These are phyloP conservation scores for Pascua guehoae DNA, from an alignment of 1,284 basidiomycete genomes.

Conservation along the genomic window DNA sequence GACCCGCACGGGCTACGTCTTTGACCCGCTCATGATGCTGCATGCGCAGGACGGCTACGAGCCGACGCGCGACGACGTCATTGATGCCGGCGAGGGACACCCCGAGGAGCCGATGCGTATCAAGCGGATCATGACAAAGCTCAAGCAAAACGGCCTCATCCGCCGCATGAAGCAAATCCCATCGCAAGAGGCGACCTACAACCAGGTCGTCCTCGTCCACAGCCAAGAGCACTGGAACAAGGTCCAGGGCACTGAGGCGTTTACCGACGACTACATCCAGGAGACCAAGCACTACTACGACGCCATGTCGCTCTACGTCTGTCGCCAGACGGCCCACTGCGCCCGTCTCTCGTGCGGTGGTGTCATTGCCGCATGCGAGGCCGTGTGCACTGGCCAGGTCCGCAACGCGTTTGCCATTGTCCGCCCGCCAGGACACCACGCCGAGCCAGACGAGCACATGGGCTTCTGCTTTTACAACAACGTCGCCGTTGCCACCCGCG, in stretches of 20 bases:
- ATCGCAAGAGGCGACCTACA: slow-evolving; percentile 66
- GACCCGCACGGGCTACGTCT: slow-evolving; percentile 71
- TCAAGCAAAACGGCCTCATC: slow-evolving; percentile 63
- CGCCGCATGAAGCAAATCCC: slow-evolving; percentile 72
- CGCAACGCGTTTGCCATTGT: slow-evolving; percentile 92
- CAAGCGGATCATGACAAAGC: slow-evolving; percentile 65
- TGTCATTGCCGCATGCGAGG: slow-evolving; percentile 83
- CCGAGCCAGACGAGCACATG: slow-evolving; percentile 96
- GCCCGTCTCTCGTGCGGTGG: slow-evolving; percentile 90
- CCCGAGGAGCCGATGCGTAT: slow-evolving; percentile 89
- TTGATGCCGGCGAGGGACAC: slow-evolving; percentile 54
- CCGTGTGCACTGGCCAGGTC: slow-evolving; percentile 76
- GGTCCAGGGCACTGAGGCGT: slow-evolving; percentile 64
- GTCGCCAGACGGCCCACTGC: slow-evolving; percentile 74
- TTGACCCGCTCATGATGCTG: slow-evolving; percentile 79
- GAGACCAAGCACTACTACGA: slow-evolving; percentile 78
- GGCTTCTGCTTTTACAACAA: slow-evolving; percentile 99
- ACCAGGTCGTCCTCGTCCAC: slow-evolving; percentile 86
- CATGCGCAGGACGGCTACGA: slow-evolving; percentile 56
- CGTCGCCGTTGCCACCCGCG: slow-evolving; percentile 84
- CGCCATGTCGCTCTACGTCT: slow-evolving; percentile 85
- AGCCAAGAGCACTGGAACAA: slow-evolving; percentile 86
- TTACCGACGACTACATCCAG: slow-evolving; percentile 67
- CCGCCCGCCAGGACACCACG: slow-evolving; percentile 95
- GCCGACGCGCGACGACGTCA: slow-evolving; percentile 51